Base-by-base conservation (phyloP, 192 early-diverging fungal genomes). In the Diversispora epigaea region DNA sequence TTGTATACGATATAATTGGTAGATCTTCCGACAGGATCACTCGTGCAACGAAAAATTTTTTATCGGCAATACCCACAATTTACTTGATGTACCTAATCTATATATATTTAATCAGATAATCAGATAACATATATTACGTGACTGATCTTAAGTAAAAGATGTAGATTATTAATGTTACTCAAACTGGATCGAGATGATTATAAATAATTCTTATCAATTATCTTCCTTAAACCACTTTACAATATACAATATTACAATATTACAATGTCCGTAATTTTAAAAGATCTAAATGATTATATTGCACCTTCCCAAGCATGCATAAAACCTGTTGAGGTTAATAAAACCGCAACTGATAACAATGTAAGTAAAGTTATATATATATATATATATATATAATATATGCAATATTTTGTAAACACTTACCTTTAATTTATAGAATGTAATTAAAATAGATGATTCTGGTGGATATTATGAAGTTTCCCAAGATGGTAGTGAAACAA, bases 201-300 rank as follows among this genome's bases (percentile, higher is more conserved):
- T 32, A 32, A 32, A 32, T 32, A 32, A 32, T 1, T 32, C 25
- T 32, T 32, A 32, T 32, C 25, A 32, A 32, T 32, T 32, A 32
- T 32, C 25, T 32, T 32, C 25, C 25, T 32, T 32, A 32, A 32
- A 32, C 25, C 2, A 1, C 25, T 32, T 32, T 32, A 32, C 25
- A 32, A 32, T 32, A 62, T 9, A 50, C 10, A 54, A n/a, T n/a
- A n/a, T 32, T 32, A 32, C 25, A 32, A 32, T 32, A 62, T 9
- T n/a, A 50, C 10, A 54, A 54, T 69, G 62, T 64, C 93, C 41
- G 85, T 97, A 58, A 84, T 89, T 55, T 84, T 99, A 10, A 94
- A 95, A 2, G 96, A 98, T 84, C 89, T 99, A 50, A 95, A 99
- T 78, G 98, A 99, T 85, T 99, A 91, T 71, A 98, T 99, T 76